A percentile compares a stretch with the other conserved stretches of the same genome.
Evolutionary conservation across 2,329 filamentous ascomycete species (phyloP).

Genomic region (Fusarium redolens): DNA sequence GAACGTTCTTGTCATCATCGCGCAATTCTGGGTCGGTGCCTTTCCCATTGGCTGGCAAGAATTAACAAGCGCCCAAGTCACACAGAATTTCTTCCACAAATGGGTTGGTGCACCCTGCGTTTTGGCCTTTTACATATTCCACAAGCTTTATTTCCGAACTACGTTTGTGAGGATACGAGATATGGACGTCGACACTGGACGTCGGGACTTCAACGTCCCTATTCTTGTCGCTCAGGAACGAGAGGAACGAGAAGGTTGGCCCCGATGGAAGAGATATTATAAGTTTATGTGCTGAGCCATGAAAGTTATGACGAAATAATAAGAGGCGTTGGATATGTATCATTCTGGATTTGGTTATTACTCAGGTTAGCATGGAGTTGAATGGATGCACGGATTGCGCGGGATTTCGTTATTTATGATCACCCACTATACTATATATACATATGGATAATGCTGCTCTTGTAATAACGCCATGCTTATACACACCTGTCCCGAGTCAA

Average conservation of each 20-base stretch:
- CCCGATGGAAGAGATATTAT: constrained; percentile 80
- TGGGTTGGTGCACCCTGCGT: constrained; percentile 79
- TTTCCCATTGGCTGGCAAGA: constrained; percentile 73
- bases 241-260: constrained; percentile 78
- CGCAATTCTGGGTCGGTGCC: constrained; percentile 89
- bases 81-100: constrained; percentile 77
- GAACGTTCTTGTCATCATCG: constrained; percentile 80
- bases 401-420: not conserved
- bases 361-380: constrained; percentile 34
- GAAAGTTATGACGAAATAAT: not conserved
- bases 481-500: not conserved
- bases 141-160: constrained; percentile 82
- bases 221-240: constrained; percentile 83
- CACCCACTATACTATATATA: not conserved
- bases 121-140: constrained; percentile 73
- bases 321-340: constrained; percentile 6
- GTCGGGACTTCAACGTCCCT: constrained; percentile 84
- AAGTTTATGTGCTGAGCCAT: constrained; percentile 74
- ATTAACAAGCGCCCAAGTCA: constrained; percentile 58
- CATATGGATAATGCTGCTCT: not conserved
- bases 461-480: not conserved
- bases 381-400: constrained; percentile 1
- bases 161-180: constrained; percentile 73
- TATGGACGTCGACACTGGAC: constrained; percentile 89
- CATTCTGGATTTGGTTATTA: constrained; percentile 2